phyloP scores from a whole-genome alignment of 1,284 basidiomycete species.

The Boletellus sp. region DNA sequence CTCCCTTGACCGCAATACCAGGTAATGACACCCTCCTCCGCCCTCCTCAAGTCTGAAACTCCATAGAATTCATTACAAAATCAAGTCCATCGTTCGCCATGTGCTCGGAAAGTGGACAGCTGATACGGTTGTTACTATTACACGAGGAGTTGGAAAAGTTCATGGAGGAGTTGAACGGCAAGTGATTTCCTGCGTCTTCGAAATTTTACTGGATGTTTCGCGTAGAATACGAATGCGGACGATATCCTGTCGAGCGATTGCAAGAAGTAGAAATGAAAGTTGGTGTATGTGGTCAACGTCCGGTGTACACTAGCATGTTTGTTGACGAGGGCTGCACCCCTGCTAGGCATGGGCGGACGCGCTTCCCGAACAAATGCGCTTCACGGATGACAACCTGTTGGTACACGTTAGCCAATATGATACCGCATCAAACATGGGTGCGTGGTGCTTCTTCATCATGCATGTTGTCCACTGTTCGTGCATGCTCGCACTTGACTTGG shows the following conservation, averaged over 20 bases:
- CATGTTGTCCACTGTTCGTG: conserved; percentile 67
- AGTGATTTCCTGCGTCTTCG: conserved; percentile 1
- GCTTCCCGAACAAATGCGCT: conserved; percentile 64
- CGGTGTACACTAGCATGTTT: neutral
- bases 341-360: conserved; percentile 58
- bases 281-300: conserved; percentile 19
- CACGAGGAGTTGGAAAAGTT: conserved; percentile 54
- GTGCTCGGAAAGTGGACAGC: conserved; percentile 65
- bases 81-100: conserved; percentile 42
- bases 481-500: conserved; percentile 58
- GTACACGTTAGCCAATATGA: conserved; percentile 74
- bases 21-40: conserved; percentile 40
- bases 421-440: conserved; percentile 67
- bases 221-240: conserved; percentile 25
- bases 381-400: conserved; percentile 59
- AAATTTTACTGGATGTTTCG: conserved; percentile 2
- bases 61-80: conserved; percentile 60
- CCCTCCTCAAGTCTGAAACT: conserved; percentile 9
- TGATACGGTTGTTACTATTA: conserved; percentile 63
- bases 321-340: conserved; percentile 4
- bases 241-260: conserved; percentile 19
- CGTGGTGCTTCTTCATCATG: conserved; percentile 74
- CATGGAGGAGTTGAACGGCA: conserved; percentile 36
- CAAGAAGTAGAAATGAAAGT: conserved; percentile 26
- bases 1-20: conserved; percentile 53